Percentiles rank a stretch among this genome's conserved stretches.
Conservation (phyloP, 202 grass and related monocot genomes). For the Saccharum hybrid region DNA sequence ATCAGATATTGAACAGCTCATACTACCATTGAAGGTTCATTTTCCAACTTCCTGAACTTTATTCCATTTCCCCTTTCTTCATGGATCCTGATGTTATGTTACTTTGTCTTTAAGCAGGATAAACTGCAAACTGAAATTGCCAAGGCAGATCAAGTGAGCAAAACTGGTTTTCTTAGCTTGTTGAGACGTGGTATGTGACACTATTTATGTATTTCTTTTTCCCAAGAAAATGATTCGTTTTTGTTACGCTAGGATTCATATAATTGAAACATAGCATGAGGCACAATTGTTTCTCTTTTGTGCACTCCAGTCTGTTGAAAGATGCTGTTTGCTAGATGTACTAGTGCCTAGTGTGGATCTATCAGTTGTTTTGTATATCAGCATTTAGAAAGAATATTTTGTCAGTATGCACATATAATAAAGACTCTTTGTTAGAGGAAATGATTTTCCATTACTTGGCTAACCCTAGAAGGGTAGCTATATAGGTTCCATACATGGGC, state of each 20-base stretch:
- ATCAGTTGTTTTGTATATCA: background rate
- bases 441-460: too few relatives aligned
- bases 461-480: too few relatives aligned
- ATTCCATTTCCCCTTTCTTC: slow-evolving; percentile 34
- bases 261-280: background rate
- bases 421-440: too few relatives aligned
- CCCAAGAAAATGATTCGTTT: slow-evolving; percentile 6
- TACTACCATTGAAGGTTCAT: slow-evolving; percentile 69
- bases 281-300: background rate
- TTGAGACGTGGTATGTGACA: slow-evolving; percentile 61
- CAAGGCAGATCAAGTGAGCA: slow-evolving; percentile 62
- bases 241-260: background rate
- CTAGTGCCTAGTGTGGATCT: background rate
- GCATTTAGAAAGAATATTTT: slow-evolving; percentile 16
- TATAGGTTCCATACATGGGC: too few relatives aligned
- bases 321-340: background rate
- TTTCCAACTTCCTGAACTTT: slow-evolving; percentile 7
- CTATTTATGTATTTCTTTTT: slow-evolving; percentile 31
- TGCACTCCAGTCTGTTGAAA: background rate
- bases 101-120: slow-evolving; percentile 55
- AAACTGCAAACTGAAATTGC: slow-evolving; percentile 67
- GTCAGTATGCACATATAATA: background rate
- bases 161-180: slow-evolving; percentile 66
- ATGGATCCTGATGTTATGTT: slow-evolving; percentile 30
- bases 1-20: slow-evolving; percentile 72